Base-by-base conservation (phyloP, 2,329 filamentous ascomycete genomes). In the Magnaporthales sp. region DNA sequence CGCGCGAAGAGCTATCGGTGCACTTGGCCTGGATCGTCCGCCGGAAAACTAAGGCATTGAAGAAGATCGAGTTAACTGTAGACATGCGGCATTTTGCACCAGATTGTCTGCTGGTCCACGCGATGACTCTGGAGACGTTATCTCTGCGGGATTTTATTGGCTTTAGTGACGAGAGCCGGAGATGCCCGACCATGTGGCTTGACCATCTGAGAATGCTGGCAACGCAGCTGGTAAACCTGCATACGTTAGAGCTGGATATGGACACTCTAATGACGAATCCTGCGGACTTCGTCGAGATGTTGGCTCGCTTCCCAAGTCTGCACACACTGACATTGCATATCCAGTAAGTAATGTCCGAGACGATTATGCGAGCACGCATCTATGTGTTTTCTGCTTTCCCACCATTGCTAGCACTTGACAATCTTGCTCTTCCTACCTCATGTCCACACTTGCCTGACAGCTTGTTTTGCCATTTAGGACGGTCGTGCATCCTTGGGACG, bases 231-330 rank as follows among this genome's bases (percentile, higher is more conserved):
- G 68, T 67, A 4, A 63, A 69, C 3, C 73, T 83, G 3, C 75
- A 76, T 30, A 76, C 74, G 0, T 76, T 83, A 5, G 81, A 84
- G 71, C 69, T 84, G 10, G 82, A 84, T 71, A 77, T 83, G 75
- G 81, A 84, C 67, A 69, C 71, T n/a, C 70, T 70, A 3, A 66
- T 73, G 10, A 77, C 76, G 68, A 75, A 68, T 26, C 65, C 67
- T 31, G 24, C 72, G 76, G 6, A 71, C 9, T 81, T 83, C 68
- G 73, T 84, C 6, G 68, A 69, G 5, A 75, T 76, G 4, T 68
- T 82, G 0, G 77, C 77, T 70, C 68, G 67, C 3, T 83, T 83
- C 66, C 76, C 74, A 4, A 70, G 70, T 8, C 74, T 84, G 15
- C 72, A 77, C 54, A 77, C 75, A 0, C 73, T 84, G 24, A 78